Percentiles rank a stretch among this genome's conserved stretches.
phyloP scores from a whole-genome alignment of 1,284 basidiomycete species.

The Fistulinella cinereoalba region DNA sequence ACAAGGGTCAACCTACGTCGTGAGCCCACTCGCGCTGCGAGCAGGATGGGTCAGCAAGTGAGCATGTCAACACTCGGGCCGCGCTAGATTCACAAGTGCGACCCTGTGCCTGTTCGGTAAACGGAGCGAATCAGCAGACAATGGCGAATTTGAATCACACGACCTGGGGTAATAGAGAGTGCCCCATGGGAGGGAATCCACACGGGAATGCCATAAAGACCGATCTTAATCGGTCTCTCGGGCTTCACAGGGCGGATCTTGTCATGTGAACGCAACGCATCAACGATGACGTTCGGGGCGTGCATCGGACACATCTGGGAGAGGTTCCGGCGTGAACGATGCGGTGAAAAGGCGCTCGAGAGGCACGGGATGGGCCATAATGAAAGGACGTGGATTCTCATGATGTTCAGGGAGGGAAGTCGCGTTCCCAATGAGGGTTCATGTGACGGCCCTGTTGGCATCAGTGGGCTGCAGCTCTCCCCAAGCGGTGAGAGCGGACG shows the following conservation, averaged over 20 bases:
- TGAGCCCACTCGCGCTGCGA: background rate
- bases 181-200: conserved; percentile 16
- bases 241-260: conserved; percentile 23
- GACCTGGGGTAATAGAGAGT: conserved; percentile 31
- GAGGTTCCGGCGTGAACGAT: conserved; percentile 3
- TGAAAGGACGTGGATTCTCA: conserved; percentile 15
- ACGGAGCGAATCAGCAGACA: conserved; percentile 10
- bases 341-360: conserved; percentile 13
- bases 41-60: background rate
- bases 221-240: conserved; percentile 18
- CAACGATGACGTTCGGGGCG: conserved; percentile 15
- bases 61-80: conserved; percentile 1
- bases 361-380: conserved; percentile 1
- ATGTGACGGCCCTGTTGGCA: conserved; percentile 13
- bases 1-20: background rate
- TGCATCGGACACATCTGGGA: too few species aligned
- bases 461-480: conserved; percentile 3
- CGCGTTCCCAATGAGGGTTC: conserved; percentile 10
- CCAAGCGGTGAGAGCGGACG: conserved; percentile 5
- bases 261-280: conserved; percentile 19
- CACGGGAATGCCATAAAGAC: conserved; percentile 17
- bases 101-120: conserved; percentile 2
- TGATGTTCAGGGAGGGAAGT: conserved; percentile 8
- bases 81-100: conserved; percentile 8
- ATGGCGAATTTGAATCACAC: conserved; percentile 20